phyloP scores from a whole-genome alignment of 179 eudicot species.

The Gypsophila paniculata region DNA sequence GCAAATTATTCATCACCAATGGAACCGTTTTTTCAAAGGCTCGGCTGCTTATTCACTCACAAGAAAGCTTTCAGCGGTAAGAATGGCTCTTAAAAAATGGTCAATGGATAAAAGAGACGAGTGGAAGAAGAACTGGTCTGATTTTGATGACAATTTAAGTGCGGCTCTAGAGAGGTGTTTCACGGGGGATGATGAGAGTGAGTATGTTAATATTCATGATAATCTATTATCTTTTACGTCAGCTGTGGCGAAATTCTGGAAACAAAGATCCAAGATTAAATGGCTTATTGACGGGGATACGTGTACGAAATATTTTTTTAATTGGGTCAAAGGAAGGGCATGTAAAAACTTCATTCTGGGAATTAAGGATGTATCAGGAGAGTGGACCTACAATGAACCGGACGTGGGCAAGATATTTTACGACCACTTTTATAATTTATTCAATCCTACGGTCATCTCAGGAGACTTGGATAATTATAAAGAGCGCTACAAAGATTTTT shows the following conservation, averaged over 20 bases:
- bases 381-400: background rate
- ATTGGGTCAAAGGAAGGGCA: background rate
- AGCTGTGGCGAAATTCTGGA: background rate
- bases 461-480: no score
- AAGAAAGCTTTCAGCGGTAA: background rate
- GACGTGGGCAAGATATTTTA: no score
- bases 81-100: background rate
- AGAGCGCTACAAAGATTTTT: no score
- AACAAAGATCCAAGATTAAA: background rate
- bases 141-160: background rate
- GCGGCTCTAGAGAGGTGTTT: background rate
- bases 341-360: background rate
- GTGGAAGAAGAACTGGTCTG: background rate
- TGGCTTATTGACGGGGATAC: background rate
- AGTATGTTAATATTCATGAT: no score
- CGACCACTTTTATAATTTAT: no score
- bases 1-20: no score
- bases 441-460: no score
- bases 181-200: background rate
- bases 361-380: background rate
- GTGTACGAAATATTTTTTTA: background rate
- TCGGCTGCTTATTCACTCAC: background rate
- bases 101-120: background rate
- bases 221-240: no score
- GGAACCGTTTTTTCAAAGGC: background rate